Evolutionary conservation across 768 basidiomycete species (phyloP).

Genomic region (Kwoniella sp.): DNA sequence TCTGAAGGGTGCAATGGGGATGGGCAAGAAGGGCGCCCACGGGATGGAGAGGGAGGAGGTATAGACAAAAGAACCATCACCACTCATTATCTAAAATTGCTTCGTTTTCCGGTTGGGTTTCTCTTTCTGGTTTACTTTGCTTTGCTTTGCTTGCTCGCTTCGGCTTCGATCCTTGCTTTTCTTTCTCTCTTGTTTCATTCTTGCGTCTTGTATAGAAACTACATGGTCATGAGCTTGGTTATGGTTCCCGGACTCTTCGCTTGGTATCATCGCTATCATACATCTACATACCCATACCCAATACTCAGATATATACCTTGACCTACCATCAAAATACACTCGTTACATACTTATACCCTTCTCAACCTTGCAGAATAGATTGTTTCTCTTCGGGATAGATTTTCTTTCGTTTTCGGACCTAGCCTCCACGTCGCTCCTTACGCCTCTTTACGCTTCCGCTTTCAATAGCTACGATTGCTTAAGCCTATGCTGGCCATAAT

Average conservation of each 20-base stretch:
- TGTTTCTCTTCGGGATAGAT: no score
- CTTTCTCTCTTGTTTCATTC: background rate
- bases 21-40: conserved; percentile 19
- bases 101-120: no score
- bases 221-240: background rate
- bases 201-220: conserved; percentile 1
- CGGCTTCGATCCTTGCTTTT: background rate
- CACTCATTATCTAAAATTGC: no score
- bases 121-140: no score
- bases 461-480: conserved; percentile 1
- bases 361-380: no score
- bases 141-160: background rate
- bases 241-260: background rate
- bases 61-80: background rate
- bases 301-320: no score
- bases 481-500: conserved; percentile 17
- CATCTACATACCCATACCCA: background rate
- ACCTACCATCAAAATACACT: no score
- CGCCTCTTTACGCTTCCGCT: conserved; percentile 4
- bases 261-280: background rate
- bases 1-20: conserved; percentile 30
- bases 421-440: conserved; percentile 21
- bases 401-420: background rate
- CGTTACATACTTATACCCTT: no score
- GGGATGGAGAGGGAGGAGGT: conserved; percentile 24